Evolutionary conservation across 257 asterid species (phyloP), one percentile per base, ranked within the genome.

Genomic region (Solanum sejunctum): DNA sequence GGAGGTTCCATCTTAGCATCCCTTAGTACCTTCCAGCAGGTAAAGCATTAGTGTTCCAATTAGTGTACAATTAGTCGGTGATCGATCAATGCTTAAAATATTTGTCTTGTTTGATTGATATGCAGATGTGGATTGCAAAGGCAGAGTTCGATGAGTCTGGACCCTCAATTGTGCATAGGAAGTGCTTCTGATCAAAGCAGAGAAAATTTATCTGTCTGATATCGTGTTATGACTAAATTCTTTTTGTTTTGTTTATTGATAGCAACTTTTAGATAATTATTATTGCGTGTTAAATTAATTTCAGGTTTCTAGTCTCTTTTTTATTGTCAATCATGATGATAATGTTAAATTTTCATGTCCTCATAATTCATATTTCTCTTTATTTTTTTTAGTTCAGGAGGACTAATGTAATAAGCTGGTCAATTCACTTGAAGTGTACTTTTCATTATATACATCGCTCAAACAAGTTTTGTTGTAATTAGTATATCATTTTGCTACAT

Each of bases 1-100:
- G 83, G 83, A 78, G 83, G 83, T 52, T 78, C 83, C 64, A 52
- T 78, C 83, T 26, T 78, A 28, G 83, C 83, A 78, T 78, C 83
- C 64, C 83, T 78, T 64, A 78, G 83, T 78, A 78, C 83, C 49
- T 78, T 78, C 83, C 83, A 78, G 83, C 83, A 78, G 83, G 83
- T 60, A 58, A 51, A 78, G 11, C 64, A 6, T 16, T 16, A 78
- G 26, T 78, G 26, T 52, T 51, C 10, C n/a, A n/a, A n/a, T n/a
- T n/a, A n/a, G n/a, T n/a, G n/a, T n/a, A 16, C 28, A 5, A 5
- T 45, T 75, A 51, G 82, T 49, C 45, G 8, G 7, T 73, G 1
- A 3, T 52, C 17, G 64, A 78, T 41, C 16, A 5, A 18, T 52
- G 26, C 83, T 78, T 15, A 26, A 78, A 55, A 52, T 28, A 16